Evolutionary conservation across 352 stramenopile species (phyloP).

Genomic region (Pythium diclinum): DNA sequence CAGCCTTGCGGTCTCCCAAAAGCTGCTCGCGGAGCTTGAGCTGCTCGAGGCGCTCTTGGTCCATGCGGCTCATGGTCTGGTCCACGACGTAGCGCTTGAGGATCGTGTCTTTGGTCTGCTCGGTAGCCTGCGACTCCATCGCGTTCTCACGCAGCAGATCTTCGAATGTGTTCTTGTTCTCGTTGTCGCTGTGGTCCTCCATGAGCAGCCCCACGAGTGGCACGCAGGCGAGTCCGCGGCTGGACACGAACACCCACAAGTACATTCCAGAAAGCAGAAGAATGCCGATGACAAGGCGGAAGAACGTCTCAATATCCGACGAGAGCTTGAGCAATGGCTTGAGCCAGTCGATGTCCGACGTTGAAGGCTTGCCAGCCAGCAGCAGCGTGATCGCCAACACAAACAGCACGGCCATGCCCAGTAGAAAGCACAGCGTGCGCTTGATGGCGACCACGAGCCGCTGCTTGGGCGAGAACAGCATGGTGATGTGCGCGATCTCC

Average conservation of each 20-base stretch:
- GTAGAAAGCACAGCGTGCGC: conserved; percentile 70
- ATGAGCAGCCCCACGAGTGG: conserved; percentile 76
- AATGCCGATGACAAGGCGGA: conserved; percentile 70
- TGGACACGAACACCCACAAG: conserved; percentile 72
- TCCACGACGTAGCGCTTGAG: conserved; percentile 58
- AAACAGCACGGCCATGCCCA: conserved; percentile 63
- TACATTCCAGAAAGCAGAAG: conserved; percentile 73
- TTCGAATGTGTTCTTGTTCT: conserved; percentile 67
- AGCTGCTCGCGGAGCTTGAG: conserved; percentile 68
- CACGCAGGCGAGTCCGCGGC: conserved; percentile 65
- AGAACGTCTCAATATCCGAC: conserved; percentile 66
- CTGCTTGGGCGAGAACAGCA: conserved; percentile 50
- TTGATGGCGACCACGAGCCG: conserved; percentile 63
- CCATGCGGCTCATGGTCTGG: conserved; percentile 63
- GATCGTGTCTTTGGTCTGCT: conserved; percentile 71
- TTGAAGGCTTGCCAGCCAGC: conserved; percentile 73
- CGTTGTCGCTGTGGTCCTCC: conserved; percentile 68
- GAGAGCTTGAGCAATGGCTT: conserved; percentile 76
- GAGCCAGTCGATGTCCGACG: conserved; percentile 78
- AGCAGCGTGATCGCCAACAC: conserved; percentile 66
- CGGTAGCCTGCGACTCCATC: conserved; percentile 63
- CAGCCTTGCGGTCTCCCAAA: conserved; percentile 57
- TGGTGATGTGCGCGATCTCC: conserved; percentile 79
- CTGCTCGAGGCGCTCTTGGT: conserved; percentile 71
- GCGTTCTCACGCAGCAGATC: conserved; percentile 71